Evolutionary conservation across 1,139 yeast genomes (phyloP).

Genomic region (Nadsonia starkeyi-henricii): DNA sequence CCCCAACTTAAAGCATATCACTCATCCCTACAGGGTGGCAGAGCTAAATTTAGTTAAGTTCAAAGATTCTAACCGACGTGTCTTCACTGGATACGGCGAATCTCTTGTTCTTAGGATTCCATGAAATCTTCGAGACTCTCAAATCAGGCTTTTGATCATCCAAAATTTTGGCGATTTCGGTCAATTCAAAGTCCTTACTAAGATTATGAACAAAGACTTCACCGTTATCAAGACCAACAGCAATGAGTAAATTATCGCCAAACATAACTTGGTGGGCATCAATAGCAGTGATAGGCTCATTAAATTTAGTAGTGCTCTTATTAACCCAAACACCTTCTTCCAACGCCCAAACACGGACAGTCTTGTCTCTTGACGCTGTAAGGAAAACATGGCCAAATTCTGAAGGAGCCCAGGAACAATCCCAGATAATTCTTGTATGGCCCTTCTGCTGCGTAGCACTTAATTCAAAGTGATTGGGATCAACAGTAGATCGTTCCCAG

Average conservation of each 20-base stretch:
- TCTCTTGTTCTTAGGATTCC: constrained; percentile 27
- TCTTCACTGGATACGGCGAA: constrained; percentile 64
- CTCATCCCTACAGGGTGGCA: background rate
- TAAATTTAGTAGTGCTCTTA: constrained; percentile 19
- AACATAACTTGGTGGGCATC: constrained; percentile 32
- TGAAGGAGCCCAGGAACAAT: constrained; percentile 54
- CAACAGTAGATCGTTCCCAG: constrained; percentile 41
- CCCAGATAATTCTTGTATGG: constrained; percentile 91
- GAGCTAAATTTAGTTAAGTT: constrained; percentile 1
- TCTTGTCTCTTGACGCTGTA: constrained; percentile 82
- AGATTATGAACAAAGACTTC: constrained; percentile 24
- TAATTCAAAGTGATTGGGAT: constrained; percentile 28
- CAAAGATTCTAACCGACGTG: constrained; percentile 33
- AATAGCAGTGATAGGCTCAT: constrained; percentile 57
- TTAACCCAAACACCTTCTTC: constrained; percentile 9
- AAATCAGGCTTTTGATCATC: constrained; percentile 37
- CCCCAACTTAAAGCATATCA: no score
- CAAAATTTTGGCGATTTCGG: constrained; percentile 22
- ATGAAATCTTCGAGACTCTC: constrained; percentile 44
- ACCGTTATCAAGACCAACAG: constrained; percentile 68
- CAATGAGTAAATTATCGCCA: constrained; percentile 28
- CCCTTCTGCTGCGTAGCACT: constrained; percentile 39
- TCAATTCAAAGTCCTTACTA: constrained; percentile 9
- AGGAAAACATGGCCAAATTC: constrained; percentile 32
- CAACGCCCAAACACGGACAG: constrained; percentile 53